Percentiles rank a stretch among this genome's conserved stretches.
Conservation (phyloP, 2,329 filamentous ascomycete species). For the Aspergillus sp. region DNA sequence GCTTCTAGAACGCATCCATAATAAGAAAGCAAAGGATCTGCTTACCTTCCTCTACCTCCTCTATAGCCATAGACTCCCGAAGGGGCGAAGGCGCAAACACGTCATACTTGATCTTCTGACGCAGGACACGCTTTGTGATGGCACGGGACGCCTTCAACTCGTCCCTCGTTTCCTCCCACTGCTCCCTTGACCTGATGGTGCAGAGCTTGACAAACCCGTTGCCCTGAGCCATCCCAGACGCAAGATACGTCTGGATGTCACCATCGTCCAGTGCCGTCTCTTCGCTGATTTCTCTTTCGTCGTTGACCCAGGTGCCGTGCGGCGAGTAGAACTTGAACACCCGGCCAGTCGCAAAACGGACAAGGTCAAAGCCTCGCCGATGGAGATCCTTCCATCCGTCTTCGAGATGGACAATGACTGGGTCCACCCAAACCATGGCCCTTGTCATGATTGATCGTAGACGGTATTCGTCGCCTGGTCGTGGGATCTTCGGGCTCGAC, state of each 20-base stretch:
- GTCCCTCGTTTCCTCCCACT: neutral
- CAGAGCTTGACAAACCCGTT: constrained; percentile 10
- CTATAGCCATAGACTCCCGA: neutral
- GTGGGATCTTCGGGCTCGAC: constrained; percentile 7
- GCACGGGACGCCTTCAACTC: neutral
- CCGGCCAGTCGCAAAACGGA: constrained; percentile 6
- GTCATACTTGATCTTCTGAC: neutral
- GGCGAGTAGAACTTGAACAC: constrained; percentile 17
- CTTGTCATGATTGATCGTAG: constrained; percentile 8
- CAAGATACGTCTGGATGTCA: neutral
- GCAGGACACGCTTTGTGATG: neutral
- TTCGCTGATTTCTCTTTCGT: constrained; percentile 1
- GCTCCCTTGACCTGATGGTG: constrained; percentile 1
- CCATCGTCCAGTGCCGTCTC: constrained; percentile 8
- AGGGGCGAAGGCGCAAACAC: constrained; percentile 3
- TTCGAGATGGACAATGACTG: constrained; percentile 12
- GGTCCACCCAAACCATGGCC: constrained; percentile 16
- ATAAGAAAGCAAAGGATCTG: neutral
- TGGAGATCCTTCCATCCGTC: neutral
- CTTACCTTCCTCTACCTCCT: neutral
- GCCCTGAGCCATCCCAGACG: neutral
- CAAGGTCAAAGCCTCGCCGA: constrained; percentile 5
- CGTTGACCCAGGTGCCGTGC: constrained; percentile 17
- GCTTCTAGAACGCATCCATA: neutral
- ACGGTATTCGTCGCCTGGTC: constrained; percentile 3